phyloP scores from a whole-genome alignment of 2,329 filamentous ascomycete species.

The Colletotrichum gloeosporioides region DNA sequence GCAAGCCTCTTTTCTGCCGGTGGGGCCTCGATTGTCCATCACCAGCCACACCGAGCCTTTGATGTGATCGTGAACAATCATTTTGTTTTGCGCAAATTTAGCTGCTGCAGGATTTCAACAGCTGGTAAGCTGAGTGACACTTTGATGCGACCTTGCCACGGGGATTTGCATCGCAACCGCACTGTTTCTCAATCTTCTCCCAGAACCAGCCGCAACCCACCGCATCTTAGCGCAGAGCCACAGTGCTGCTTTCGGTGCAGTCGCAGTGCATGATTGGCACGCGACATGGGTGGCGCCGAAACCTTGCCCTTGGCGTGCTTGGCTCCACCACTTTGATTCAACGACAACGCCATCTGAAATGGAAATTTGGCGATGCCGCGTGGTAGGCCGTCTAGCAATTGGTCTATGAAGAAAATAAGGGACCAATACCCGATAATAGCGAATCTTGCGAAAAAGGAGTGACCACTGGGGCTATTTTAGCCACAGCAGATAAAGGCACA shows the following conservation, averaged over 20 bases:
- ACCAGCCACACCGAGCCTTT: not conserved
- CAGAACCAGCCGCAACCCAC: not conserved
- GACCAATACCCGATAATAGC: rapidly evolving
- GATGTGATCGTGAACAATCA: not conserved
- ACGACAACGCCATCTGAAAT: not conserved
- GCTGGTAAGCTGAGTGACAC: not conserved
- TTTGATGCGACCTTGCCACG: not conserved
- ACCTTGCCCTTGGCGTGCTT: not conserved
- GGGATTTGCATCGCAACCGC: not conserved
- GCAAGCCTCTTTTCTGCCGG: not conserved
- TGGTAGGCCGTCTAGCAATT: not conserved
- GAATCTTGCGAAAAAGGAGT: rapidly evolving
- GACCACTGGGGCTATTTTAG: rapidly evolving
- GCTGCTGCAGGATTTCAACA: not conserved
- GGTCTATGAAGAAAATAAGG: rapidly evolving
- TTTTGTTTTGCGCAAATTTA: not conserved
- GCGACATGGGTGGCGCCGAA: not conserved
- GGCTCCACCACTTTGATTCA: not conserved
- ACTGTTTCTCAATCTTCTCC: not conserved
- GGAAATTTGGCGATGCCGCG: not conserved
- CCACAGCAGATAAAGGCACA: too few relatives aligned
- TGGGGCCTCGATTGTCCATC: not conserved
- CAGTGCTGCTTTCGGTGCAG: not conserved
- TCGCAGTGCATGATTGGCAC: not conserved
- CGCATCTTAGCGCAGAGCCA: not conserved